Conservation (phyloP, 2,329 filamentous ascomycete species). For the Penicillium oxalicum region DNA sequence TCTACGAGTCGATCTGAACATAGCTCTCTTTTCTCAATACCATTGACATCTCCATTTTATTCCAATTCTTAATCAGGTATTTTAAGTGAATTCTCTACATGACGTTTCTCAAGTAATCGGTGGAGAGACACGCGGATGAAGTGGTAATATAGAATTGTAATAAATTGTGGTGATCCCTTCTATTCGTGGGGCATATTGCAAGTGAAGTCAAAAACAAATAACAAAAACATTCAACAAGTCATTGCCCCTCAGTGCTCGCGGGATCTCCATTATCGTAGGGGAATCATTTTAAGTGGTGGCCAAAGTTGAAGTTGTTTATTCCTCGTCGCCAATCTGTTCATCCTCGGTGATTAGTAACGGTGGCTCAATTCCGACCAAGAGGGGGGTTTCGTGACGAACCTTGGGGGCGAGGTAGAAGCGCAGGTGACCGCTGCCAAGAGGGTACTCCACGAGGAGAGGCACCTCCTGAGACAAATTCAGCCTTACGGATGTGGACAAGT, state of each 20-base stretch:
- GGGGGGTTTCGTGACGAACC: constrained; percentile 50
- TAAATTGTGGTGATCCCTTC: constrained; percentile 10
- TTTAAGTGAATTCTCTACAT: no score
- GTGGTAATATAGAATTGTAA: no score
- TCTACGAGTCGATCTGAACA: no score
- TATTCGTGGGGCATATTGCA: constrained; percentile 9
- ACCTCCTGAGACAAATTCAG: constrained; percentile 95
- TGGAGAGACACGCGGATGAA: no score
- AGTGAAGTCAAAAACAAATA: constrained; percentile 11
- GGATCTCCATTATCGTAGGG: constrained; percentile 27
- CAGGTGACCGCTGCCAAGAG: constrained; percentile 75
- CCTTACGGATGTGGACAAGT: constrained; percentile 74
- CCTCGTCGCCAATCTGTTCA: constrained; percentile 57
- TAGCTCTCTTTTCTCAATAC: no score
- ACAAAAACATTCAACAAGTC: constrained; percentile 12
- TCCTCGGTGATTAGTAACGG: constrained; percentile 28
- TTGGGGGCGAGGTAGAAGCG: constrained; percentile 98
- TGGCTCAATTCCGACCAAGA: background rate
- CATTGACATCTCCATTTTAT: no score
- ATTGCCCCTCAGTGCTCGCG: constrained; percentile 46
- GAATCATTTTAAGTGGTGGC: constrained; percentile 20
- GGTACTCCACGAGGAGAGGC: constrained; percentile 90
- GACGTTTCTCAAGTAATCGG: no score
- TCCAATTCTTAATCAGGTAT: no score
- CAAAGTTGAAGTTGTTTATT: constrained; percentile 30